Evolutionary conservation across 2,329 filamentous ascomycete genomes (phyloP), one percentile per base, ranked within the genome.

Genomic region (Paracoccidioides lutzii): DNA sequence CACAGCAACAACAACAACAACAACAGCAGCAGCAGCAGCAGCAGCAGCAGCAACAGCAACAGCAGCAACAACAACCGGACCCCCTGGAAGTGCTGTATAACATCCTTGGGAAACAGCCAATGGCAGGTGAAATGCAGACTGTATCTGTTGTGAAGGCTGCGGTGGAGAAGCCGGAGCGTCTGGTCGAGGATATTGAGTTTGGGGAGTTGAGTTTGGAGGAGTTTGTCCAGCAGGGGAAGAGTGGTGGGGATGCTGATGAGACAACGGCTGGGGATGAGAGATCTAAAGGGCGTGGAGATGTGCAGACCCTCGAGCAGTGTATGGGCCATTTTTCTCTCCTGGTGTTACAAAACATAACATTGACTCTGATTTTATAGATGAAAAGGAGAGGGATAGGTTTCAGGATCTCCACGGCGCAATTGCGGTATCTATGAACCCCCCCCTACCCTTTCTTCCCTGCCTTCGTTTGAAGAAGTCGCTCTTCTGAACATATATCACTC

Each of bases 401-500:
- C 85, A 96, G 69, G 89, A 94, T 56, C 78, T 98, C 44, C 93
- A 97, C 71, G 82, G 81, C 64, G 94, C 90, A 3, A 97, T 98
- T 64, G 65, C 77, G 43, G 74, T 75, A 66, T 52, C n/a, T n/a
- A n/a, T n/a, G n/a, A n/a, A n/a, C n/a, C n/a, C n/a, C n/a, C n/a
- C n/a, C n/a, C n/a, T n/a, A n/a, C n/a, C n/a, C n/a, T 65, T 48
- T 9, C 30, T 6, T 2, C 30, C 5, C 37, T 33, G 5, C 15
- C 42, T 32, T n/a, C 1, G 8, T 10, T 40, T 33, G 3, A 53
- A 43, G 5, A 28, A 37, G 14, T 33, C 10, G 10, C 5, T 37
- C 22, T 53, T 2, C 52, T 38, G 22, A 15, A 58, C 52, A 56
- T 57, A 50, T 49, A 10, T 59, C 53, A 56, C 57, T 51, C 48